phyloP scores from a whole-genome alignment of 805 yeast genomes.

The Candida verbasci region DNA sequence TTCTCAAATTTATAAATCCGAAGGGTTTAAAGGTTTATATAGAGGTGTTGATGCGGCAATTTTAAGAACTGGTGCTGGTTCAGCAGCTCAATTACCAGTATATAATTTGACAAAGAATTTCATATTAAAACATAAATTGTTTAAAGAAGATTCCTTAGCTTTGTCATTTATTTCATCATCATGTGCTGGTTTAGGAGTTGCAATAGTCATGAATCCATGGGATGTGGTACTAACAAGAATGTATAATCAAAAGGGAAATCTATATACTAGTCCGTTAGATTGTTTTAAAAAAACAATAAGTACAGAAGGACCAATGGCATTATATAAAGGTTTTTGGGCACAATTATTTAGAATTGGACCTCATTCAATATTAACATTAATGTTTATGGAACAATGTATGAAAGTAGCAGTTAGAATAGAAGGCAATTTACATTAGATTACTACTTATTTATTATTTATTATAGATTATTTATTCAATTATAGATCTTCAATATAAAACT shows the following conservation, averaged over 20 bases:
- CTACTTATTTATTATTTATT: too few species aligned
- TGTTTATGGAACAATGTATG: constrained; percentile 95
- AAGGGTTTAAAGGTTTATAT: constrained; percentile 76
- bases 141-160: constrained; percentile 56
- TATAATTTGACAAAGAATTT: constrained; percentile 73
- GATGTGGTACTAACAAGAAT: constrained; percentile 93
- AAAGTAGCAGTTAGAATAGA: constrained; percentile 41
- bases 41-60: constrained; percentile 95
- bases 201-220: constrained; percentile 95
- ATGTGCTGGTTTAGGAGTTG: constrained; percentile 86
- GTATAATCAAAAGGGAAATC: constrained; percentile 88
- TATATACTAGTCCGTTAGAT: constrained; percentile 83
- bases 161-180: constrained; percentile 73
- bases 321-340: constrained; percentile 94
- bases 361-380: constrained; percentile 84
- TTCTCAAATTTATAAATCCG: constrained; percentile 51
- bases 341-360: constrained; percentile 92
- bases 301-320: constrained; percentile 80
- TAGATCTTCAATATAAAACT: not conserved
- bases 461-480: not conserved
- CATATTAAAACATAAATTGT: constrained; percentile 47
- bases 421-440: not conserved
- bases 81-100: constrained; percentile 90
- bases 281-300: constrained; percentile 79
- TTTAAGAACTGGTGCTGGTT: constrained; percentile 91